Conservation (phyloP, 345 rosid genomes). For the Kernera saxatilis region DNA sequence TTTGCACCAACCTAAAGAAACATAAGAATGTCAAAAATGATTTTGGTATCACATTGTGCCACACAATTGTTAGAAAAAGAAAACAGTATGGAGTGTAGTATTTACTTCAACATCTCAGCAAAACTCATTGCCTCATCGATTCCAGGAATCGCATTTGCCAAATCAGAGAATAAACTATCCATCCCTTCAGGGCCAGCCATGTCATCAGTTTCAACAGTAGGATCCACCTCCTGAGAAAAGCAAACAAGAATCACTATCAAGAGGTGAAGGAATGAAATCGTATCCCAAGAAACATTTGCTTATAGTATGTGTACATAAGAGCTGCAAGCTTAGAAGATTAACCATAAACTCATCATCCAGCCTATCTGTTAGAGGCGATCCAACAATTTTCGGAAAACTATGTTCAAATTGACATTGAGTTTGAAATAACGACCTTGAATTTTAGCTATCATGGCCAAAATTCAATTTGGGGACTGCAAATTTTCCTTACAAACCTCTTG, state of each 20-base stretch:
- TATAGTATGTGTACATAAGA: background rate
- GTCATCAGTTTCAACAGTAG: conserved; percentile 83
- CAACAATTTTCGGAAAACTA: background rate
- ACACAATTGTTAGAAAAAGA: background rate
- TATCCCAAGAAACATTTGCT: background rate
- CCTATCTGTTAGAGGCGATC: background rate
- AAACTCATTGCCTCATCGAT: conserved; percentile 99
- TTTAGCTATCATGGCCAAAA: background rate
- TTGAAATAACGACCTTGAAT: background rate
- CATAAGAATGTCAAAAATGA: conserved; percentile 5
- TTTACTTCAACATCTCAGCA: conserved; percentile 95
- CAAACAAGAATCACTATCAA: conserved; percentile 16
- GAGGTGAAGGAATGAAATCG: background rate
- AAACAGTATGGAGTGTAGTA: background rate
- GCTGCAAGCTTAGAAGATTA: background rate
- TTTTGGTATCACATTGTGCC: background rate
- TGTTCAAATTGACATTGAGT: background rate
- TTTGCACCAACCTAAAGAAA: conserved; percentile 80
- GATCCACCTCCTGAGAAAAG: conserved; percentile 86
- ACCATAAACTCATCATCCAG: background rate
- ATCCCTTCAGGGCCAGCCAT: conserved; percentile 65
- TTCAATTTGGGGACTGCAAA: background rate
- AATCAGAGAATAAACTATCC: conserved; percentile 85
- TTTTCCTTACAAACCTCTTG: background rate
- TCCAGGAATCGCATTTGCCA: conserved; percentile 96